Evolutionary conservation across 768 basidiomycete genomes (phyloP).

Genomic region (Cystobasidium onofrii): DNA sequence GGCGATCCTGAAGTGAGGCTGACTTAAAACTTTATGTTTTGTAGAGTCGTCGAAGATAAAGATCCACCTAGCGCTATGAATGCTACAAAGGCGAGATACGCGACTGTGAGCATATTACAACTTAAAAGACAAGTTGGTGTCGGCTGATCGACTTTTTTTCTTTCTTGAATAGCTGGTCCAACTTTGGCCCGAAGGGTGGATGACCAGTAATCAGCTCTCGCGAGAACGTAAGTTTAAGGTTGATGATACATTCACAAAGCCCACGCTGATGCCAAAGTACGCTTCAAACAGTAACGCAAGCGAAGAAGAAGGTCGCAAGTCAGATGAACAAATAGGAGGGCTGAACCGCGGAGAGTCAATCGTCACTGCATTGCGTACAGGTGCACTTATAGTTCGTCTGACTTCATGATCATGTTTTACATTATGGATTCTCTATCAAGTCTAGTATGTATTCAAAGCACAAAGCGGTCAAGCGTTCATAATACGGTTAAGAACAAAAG

Average conservation of each 20-base stretch:
- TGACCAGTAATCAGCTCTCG: constrained; percentile 26
- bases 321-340: background rate
- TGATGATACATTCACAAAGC: too few species aligned
- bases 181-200: constrained; percentile 35
- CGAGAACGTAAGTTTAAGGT: constrained; percentile 13
- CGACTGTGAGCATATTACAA: background rate
- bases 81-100: constrained; percentile 31
- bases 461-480: background rate
- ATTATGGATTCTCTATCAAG: too few species aligned
- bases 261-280: background rate
- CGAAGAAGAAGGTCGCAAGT: constrained; percentile 25
- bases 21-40: background rate
- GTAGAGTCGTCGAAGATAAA: constrained; percentile 28
- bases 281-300: constrained; percentile 13
- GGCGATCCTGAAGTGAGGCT: background rate
- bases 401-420: too few species aligned
- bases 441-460: too few species aligned
- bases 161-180: constrained; percentile 9
- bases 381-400: too few species aligned
- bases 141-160: background rate
- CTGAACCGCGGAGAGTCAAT: background rate
- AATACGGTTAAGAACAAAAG: background rate
- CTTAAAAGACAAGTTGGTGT: too few species aligned
- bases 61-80: constrained; percentile 25
- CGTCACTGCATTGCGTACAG: background rate